phyloP scores from a whole-genome alignment of 805 yeast species.

The Sugiyamaella boreocaroliniensis region DNA sequence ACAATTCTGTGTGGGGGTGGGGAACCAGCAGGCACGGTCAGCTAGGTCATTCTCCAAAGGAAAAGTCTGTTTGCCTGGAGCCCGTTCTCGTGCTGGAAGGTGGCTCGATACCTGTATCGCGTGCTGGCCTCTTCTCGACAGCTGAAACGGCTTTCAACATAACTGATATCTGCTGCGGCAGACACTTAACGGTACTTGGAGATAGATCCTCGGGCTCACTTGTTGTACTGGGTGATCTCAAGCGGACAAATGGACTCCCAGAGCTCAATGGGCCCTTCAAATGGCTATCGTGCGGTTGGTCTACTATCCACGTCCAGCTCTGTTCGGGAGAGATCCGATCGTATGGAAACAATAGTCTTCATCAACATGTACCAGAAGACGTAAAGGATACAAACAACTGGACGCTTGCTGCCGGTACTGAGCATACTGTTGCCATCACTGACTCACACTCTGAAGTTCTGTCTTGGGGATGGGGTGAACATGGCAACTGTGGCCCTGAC shows the following conservation, averaged over 20 bases:
- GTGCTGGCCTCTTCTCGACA: not conserved
- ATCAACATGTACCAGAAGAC: constrained; percentile 44
- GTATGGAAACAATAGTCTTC: constrained; percentile 70
- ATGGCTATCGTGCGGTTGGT: constrained; percentile 61
- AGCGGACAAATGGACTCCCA: constrained; percentile 1
- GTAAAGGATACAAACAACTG: constrained; percentile 2
- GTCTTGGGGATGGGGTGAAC: constrained; percentile 99
- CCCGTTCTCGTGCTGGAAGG: constrained; percentile 1
- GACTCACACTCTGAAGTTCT: constrained; percentile 38
- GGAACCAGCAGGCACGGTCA: constrained; percentile 64
- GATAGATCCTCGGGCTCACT: constrained; percentile 16
- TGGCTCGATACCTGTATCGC: not conserved
- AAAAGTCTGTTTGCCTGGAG: not conserved
- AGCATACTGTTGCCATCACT: constrained; percentile 58
- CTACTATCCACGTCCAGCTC: constrained; percentile 52
- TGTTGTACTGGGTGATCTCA: constrained; percentile 35
- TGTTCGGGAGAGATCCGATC: constrained; percentile 36
- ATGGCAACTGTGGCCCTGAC: constrained; percentile 78
- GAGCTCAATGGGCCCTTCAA: constrained; percentile 2
- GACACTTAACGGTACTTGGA: constrained; percentile 49
- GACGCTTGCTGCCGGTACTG: constrained; percentile 60
- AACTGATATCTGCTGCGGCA: constrained; percentile 38
- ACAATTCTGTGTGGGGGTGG: constrained; percentile 55
- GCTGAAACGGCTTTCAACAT: not conserved
- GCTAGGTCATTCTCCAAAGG: constrained; percentile 22